These are phyloP conservation scores for Strobilomyces confusus DNA, from an alignment of 768 basidiomycete species.

Conservation along the genomic window DNA sequence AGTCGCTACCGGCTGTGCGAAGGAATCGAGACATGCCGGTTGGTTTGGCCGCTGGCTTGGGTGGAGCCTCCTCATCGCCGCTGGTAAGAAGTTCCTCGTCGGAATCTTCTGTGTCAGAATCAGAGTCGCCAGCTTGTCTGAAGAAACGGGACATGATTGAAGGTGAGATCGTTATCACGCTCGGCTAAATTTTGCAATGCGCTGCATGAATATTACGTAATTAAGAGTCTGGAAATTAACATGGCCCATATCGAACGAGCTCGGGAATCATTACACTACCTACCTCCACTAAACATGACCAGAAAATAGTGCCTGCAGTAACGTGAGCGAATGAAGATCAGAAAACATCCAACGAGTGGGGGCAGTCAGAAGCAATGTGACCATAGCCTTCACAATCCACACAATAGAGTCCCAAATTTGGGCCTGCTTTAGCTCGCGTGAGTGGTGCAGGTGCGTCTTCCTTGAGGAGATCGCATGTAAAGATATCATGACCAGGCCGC, in stretches of 20 bases:
- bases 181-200: slow-evolving; percentile 15
- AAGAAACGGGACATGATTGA: slow-evolving; percentile 81
- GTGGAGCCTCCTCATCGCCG: slow-evolving; percentile 58
- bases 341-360: slow-evolving; percentile 85
- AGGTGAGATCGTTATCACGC: slow-evolving; percentile 24
- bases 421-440: slow-evolving; percentile 12
- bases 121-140: slow-evolving; percentile 79
- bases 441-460: slow-evolving; percentile 40
- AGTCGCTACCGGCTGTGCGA: slow-evolving; percentile 57
- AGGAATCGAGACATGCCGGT: slow-evolving; percentile 72
- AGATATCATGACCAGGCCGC: slow-evolving; percentile 79
- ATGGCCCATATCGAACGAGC: slow-evolving; percentile 15
- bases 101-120: slow-evolving; percentile 66
- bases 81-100: slow-evolving; percentile 75
- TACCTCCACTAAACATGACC: slow-evolving; percentile 13
- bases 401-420: slow-evolving; percentile 51
- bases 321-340: slow-evolving; percentile 32
- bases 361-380: slow-evolving; percentile 73
- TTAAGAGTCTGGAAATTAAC: slow-evolving; percentile 5
- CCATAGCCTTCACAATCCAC: slow-evolving; percentile 83
- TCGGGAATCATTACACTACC: slow-evolving; percentile 16
- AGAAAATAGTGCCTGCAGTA: slow-evolving; percentile 4
- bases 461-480: slow-evolving; percentile 73
- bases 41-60: slow-evolving; percentile 33
- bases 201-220: slow-evolving; percentile 16